These are phyloP conservation scores for Xylaria sp. DNA, from an alignment of 2,329 filamentous ascomycete species.

Conservation along the genomic window DNA sequence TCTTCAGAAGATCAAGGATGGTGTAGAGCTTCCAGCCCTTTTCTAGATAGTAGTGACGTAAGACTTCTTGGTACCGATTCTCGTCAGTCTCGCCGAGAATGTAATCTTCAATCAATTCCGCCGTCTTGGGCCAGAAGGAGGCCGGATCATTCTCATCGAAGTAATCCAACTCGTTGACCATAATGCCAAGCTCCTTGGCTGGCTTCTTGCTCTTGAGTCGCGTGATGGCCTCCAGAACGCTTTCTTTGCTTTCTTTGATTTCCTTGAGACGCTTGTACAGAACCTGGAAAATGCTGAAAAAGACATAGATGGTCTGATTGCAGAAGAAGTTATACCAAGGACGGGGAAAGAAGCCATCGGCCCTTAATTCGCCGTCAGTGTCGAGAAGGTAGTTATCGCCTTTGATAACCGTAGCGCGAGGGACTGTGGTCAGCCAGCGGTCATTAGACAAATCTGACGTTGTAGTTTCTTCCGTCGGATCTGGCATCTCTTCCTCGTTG, in stretches of 20 bases:
- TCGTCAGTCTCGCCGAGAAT: constrained; percentile 79
- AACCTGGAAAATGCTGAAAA: constrained; percentile 90
- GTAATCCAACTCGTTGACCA: constrained; percentile 73
- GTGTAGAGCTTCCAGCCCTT: constrained; percentile 92
- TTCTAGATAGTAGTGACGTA: constrained; percentile 86
- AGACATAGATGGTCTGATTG: constrained; percentile 88
- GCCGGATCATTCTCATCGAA: constrained; percentile 62
- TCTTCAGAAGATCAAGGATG: constrained; percentile 79
- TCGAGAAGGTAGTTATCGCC: constrained; percentile 52
- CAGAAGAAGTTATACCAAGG: constrained; percentile 84
- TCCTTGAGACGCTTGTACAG: constrained; percentile 78
- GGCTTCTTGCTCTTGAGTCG: constrained; percentile 72
- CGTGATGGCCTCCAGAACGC: constrained; percentile 67
- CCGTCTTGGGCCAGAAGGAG: constrained; percentile 78
- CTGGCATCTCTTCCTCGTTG: constrained; percentile 69
- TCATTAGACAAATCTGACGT: constrained; percentile 60
- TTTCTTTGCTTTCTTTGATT: constrained; percentile 72
- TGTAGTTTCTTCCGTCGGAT: constrained; percentile 51
- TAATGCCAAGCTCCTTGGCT: constrained; percentile 75
- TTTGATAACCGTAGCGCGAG: constrained; percentile 49
- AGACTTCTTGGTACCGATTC: constrained; percentile 77
- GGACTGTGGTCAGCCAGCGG: constrained; percentile 58
- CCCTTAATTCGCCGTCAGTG: constrained; percentile 61
- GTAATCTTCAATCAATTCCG: constrained; percentile 81
- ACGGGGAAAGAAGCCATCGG: constrained; percentile 74